Percentiles rank a stretch among this genome's conserved stretches.
Evolutionary conservation across 371 early-diverging fungal species (phyloP).

Genomic region (Funneliformis caledonium): DNA sequence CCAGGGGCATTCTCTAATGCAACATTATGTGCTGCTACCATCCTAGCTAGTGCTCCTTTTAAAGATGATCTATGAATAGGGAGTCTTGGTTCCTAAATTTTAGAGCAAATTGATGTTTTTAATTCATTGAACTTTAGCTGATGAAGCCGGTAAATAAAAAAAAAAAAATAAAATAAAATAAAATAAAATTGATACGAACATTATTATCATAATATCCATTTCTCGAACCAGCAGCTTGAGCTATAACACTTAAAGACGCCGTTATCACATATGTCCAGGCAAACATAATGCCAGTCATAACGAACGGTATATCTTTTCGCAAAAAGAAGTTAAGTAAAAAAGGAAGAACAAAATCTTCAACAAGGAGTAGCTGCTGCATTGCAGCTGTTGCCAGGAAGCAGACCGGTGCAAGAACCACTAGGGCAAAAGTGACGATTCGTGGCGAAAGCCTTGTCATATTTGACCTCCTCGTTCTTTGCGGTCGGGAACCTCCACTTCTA

Average conservation of each 20-base stretch:
- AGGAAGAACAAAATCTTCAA: slow-evolving; percentile 21
- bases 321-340: slow-evolving; percentile 8
- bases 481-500: neutral
- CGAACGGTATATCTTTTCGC: slow-evolving; percentile 26
- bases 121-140: neutral
- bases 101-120: neutral
- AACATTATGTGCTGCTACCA: slow-evolving; percentile 34
- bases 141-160: neutral
- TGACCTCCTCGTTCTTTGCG: neutral
- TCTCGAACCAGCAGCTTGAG: slow-evolving; percentile 22
- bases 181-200: neutral
- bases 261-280: slow-evolving; percentile 33
- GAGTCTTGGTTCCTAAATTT: slow-evolving; percentile 30
- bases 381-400: slow-evolving; percentile 36
- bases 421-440: neutral
- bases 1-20: slow-evolving; percentile 34
- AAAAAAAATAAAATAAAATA: neutral
- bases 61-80: neutral
- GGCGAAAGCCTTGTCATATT: neutral
- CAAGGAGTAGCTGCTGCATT: slow-evolving; percentile 20
- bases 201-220: slow-evolving; percentile 29
- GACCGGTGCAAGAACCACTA: neutral
- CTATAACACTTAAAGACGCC: slow-evolving; percentile 26
- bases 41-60: slow-evolving; percentile 24
- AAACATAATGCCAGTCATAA: slow-evolving; percentile 31